phyloP scores from a whole-genome alignment of 208 protist species.

The Naegleria gruberi region DNA sequence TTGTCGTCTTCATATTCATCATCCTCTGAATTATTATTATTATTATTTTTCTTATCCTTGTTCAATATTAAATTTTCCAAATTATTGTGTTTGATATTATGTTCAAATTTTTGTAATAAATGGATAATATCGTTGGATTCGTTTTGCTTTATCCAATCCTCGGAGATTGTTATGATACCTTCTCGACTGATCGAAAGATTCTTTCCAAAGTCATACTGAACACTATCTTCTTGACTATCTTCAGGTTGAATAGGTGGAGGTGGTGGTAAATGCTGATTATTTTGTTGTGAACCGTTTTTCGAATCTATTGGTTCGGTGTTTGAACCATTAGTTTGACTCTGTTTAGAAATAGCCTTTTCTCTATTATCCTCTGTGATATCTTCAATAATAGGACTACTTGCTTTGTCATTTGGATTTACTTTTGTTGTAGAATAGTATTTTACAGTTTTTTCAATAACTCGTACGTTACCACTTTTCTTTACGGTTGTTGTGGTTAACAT shows the following conservation, averaged over 20 bases:
- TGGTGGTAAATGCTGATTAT: neutral
- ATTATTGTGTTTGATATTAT: neutral
- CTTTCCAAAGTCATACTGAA: conserved; percentile 1
- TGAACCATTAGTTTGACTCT: neutral
- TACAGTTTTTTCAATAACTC: neutral
- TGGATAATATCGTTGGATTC: neutral
- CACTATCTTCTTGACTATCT: neutral
- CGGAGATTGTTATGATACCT: neutral
- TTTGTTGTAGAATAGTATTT: neutral
- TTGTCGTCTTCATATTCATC: neutral
- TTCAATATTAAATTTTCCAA: neutral
- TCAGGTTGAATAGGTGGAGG: neutral
- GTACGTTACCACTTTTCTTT: neutral
- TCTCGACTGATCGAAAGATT: neutral
- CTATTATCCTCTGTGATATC: neutral
- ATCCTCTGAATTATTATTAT: neutral
- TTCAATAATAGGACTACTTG: neutral
- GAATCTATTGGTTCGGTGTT: neutral
- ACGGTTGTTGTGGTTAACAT: neutral
- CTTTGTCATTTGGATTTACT: neutral
- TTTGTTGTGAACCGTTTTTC: neutral
- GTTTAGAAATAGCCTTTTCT: neutral
- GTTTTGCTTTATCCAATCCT: neutral
- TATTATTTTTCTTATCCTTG: neutral
- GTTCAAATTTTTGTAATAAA: neutral